Conservation (phyloP, 345 rosid genomes). For the Salix caprea region DNA sequence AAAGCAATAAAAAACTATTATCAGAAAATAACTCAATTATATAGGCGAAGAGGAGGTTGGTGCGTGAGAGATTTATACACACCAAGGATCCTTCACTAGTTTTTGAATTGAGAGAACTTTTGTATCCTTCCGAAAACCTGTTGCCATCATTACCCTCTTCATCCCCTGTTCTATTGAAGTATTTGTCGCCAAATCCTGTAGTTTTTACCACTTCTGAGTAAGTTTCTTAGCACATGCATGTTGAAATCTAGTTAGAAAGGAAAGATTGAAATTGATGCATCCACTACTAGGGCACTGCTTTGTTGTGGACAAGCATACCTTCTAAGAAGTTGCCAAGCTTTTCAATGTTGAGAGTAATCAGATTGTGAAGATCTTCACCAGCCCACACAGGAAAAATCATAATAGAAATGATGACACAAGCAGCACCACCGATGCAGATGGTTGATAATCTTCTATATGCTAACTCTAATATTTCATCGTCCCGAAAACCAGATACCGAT, state of each 20-base stretch:
- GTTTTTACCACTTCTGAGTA: neutral
- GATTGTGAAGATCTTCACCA: slow-evolving; percentile 35
- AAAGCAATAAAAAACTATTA: neutral
- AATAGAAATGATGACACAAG: slow-evolving; percentile 11
- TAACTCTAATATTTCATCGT: slow-evolving; percentile 19
- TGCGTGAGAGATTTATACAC: slow-evolving; percentile 1
- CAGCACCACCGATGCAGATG: slow-evolving; percentile 20
- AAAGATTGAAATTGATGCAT: neutral
- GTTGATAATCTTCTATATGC: slow-evolving; percentile 25
- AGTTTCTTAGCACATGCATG: neutral
- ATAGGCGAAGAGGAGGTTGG: neutral
- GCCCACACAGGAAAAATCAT: slow-evolving; percentile 32
- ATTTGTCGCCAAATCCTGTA: slow-evolving; percentile 60
- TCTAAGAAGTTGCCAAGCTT: slow-evolving; percentile 25
- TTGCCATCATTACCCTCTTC: slow-evolving; percentile 27
- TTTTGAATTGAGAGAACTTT: slow-evolving; percentile 60
- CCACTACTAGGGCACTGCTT: neutral
- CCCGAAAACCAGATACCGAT: slow-evolving; percentile 29
- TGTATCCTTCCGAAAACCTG: slow-evolving; percentile 37
- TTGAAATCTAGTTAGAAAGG: neutral
- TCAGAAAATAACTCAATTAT: too few relatives aligned
- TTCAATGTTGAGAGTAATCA: slow-evolving; percentile 19
- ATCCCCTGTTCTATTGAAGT: slow-evolving; percentile 27
- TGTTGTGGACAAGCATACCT: slow-evolving; percentile 16
- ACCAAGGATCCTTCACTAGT: slow-evolving; percentile 72